Conservation (phyloP, 208 protist species). For the Trypanosoma platydactyli region DNA sequence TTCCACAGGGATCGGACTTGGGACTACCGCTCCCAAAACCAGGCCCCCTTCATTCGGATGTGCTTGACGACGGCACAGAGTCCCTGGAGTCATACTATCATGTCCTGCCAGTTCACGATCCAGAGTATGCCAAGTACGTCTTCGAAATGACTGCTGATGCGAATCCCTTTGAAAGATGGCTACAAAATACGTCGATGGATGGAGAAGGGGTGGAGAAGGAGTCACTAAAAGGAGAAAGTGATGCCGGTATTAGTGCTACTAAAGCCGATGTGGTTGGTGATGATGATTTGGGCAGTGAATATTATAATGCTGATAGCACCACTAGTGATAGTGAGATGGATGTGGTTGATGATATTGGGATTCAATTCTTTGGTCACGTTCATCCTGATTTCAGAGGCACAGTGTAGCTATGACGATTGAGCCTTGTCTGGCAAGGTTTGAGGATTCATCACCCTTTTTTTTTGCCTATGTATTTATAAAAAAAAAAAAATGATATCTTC, state of each 20-base stretch:
- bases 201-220: background rate
- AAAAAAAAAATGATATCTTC: too few relatives aligned
- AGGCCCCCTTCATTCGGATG: slow-evolving; percentile 17
- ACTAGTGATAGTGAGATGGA: slow-evolving; percentile 38
- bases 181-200: background rate
- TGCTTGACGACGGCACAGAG: slow-evolving; percentile 28
- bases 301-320: background rate
- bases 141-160: slow-evolving; percentile 74
- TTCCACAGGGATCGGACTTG: background rate
- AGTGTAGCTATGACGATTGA: background rate
- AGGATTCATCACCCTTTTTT: slow-evolving; percentile 17
- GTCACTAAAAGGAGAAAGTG: background rate
- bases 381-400: slow-evolving; percentile 46
- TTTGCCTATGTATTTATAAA: slow-evolving; percentile 31
- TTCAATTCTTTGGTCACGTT: slow-evolving; percentile 40
- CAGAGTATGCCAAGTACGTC: slow-evolving; percentile 77
- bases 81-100: slow-evolving; percentile 64
- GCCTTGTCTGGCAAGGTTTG: too few relatives aligned
- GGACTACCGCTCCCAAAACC: background rate
- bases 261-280: background rate
- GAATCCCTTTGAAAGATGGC: slow-evolving; percentile 77
- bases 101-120: slow-evolving; percentile 50
- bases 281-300: slow-evolving; percentile 2
- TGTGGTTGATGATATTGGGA: slow-evolving; percentile 78
- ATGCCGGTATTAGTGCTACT: background rate